Percentiles rank a stretch among this genome's conserved stretches.
These are phyloP conservation scores for Penicillium sp. DNA, from an alignment of 2,329 filamentous ascomycete genomes.

Conservation along the genomic window DNA sequence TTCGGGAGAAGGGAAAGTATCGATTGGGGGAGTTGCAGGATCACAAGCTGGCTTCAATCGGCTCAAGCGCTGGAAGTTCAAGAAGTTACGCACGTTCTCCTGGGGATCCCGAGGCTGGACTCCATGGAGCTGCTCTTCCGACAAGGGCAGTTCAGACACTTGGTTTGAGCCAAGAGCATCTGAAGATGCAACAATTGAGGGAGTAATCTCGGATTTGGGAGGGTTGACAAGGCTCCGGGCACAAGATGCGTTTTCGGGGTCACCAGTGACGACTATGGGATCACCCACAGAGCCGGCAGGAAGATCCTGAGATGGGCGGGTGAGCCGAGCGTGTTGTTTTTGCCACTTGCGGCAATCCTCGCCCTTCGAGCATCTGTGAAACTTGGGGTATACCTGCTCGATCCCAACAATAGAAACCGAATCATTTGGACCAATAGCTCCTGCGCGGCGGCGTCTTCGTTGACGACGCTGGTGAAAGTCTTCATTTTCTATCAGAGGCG, in stretches of 20 bases:
- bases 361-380: conserved; percentile 81
- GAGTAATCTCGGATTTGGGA: conserved; percentile 72
- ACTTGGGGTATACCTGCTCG: conserved; percentile 82
- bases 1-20: conserved; percentile 9
- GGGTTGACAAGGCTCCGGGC: conserved; percentile 56
- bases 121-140: conserved; percentile 70
- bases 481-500: too few relatives aligned
- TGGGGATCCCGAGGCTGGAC: conserved; percentile 77
- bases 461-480: background rate
- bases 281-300: conserved; percentile 68
- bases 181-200: conserved; percentile 86
- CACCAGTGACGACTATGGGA: conserved; percentile 70
- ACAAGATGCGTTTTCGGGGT: conserved; percentile 75
- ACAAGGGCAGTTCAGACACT: conserved; percentile 65
- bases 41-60: conserved; percentile 40
- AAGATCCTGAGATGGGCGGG: conserved; percentile 73
- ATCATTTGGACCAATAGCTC: conserved; percentile 62
- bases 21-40: conserved; percentile 63
- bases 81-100: conserved; percentile 89
- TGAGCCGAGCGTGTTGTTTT: conserved; percentile 76
- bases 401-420: conserved; percentile 91
- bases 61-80: conserved; percentile 72
- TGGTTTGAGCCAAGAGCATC: conserved; percentile 77
- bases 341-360: conserved; percentile 81
- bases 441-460: conserved; percentile 12